These are phyloP conservation scores for Papilionanthe hybrid DNA, from an alignment of 116 monocot species.

Conservation along the genomic window DNA sequence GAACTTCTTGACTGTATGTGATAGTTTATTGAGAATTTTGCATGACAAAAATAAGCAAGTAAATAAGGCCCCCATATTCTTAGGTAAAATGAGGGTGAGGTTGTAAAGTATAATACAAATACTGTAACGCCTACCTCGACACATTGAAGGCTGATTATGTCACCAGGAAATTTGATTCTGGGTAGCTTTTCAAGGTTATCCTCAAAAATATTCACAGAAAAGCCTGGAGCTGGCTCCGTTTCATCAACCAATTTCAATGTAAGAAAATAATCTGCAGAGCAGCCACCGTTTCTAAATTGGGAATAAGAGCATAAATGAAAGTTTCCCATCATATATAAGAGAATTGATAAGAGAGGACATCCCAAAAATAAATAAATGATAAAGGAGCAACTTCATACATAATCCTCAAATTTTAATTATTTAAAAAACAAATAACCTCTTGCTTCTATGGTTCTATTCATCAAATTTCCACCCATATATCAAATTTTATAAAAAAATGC, in stretches of 20 bases:
- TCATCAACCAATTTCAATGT: constrained; percentile 55
- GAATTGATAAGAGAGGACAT: too few relatives aligned
- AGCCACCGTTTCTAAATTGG: background rate
- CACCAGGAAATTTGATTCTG: constrained; percentile 35
- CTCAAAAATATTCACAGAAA: constrained; percentile 50
- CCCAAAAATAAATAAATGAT: background rate
- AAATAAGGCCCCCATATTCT: too few relatives aligned
- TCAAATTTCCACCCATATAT: background rate
- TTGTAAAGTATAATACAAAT: background rate
- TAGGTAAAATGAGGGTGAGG: background rate
- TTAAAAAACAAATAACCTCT: background rate
- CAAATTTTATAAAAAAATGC: background rate
- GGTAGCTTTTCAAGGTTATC: constrained; percentile 35
- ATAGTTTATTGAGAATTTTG: too few relatives aligned
- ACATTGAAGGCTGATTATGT: constrained; percentile 60
- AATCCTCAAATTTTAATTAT: background rate
- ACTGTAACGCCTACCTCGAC: constrained; percentile 35
- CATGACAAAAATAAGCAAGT: too few relatives aligned
- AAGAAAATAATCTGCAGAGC: constrained; percentile 43
- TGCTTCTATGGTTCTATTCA: background rate
- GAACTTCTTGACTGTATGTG: too few relatives aligned
- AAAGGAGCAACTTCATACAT: background rate
- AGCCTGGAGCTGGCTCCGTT: constrained; percentile 28
- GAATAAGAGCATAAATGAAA: background rate
- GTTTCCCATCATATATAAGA: background rate